These are phyloP conservation scores for Aspergillus sp. DNA, from an alignment of 2,329 filamentous ascomycete species.

Conservation along the genomic window DNA sequence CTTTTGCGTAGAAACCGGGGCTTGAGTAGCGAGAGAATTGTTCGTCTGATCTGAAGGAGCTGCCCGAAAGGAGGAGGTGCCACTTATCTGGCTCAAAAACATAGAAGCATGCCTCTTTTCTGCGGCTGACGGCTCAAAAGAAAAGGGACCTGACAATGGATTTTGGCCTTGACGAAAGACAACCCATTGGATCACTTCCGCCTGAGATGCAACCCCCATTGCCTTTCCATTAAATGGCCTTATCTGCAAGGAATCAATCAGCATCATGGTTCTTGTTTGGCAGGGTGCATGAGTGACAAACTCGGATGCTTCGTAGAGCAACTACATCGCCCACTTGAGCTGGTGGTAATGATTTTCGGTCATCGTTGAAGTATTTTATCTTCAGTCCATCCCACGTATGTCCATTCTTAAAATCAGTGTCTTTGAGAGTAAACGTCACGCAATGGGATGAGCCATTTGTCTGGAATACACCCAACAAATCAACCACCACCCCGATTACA, in stretches of 20 bases:
- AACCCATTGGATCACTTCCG: conserved; percentile 25
- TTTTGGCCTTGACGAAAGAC: conserved; percentile 24
- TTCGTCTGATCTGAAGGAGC: no score
- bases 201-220: conserved; percentile 22
- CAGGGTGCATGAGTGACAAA: conserved; percentile 28
- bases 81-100: not conserved
- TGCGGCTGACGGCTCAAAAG: conserved; percentile 18
- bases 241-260: conserved; percentile 11
- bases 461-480: conserved; percentile 51
- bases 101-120: conserved; percentile 24
- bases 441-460: conserved; percentile 57
- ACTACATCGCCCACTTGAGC: conserved; percentile 58
- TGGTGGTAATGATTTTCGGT: conserved; percentile 39
- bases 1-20: conserved; percentile 4
- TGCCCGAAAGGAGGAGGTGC: no score
- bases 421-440: conserved; percentile 57
- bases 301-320: conserved; percentile 55
- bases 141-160: conserved; percentile 23
- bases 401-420: conserved; percentile 46
- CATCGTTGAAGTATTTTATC: conserved; percentile 58
- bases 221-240: conserved; percentile 12
- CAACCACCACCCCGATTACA: conserved; percentile 67
- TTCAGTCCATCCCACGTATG: conserved; percentile 38
- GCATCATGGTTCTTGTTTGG: conserved; percentile 6
- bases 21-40: conserved; percentile 5